Evolutionary conservation across 768 basidiomycete genomes (phyloP).

Genomic region (Tulasnella sp.): DNA sequence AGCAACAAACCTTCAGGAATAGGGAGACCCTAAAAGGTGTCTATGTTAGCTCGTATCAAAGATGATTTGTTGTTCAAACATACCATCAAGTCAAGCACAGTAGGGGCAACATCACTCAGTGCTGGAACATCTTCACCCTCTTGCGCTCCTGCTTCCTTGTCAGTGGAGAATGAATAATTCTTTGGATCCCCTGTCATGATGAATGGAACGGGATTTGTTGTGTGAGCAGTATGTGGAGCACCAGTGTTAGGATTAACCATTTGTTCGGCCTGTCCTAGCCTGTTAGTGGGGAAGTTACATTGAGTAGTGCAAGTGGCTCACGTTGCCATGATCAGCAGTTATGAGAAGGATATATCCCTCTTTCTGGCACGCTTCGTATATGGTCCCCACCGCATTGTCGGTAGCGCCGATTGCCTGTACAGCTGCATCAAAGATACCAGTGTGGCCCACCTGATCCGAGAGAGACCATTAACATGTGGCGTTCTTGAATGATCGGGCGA

Average conservation of each 20-base stretch:
- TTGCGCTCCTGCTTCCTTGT: slow-evolving; percentile 36
- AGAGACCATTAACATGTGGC: not conserved
- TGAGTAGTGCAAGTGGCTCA: not conserved
- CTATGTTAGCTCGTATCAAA: not conserved
- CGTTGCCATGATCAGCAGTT: slow-evolving; percentile 88
- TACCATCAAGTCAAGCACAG: slow-evolving; percentile 64
- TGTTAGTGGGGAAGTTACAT: not conserved
- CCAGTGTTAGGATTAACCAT: slow-evolving; percentile 78
- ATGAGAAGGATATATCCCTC: slow-evolving; percentile 78
- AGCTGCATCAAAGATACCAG: slow-evolving; percentile 82
- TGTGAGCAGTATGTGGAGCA: slow-evolving; percentile 84
- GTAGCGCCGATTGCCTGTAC: slow-evolving; percentile 79
- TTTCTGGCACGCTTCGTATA: slow-evolving; percentile 72
- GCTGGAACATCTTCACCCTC: slow-evolving; percentile 50
- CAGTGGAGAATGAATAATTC: slow-evolving; percentile 40
- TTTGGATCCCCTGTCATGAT: slow-evolving; percentile 62
- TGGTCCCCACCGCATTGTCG: slow-evolving; percentile 75
- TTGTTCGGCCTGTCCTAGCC: slow-evolving; percentile 75
- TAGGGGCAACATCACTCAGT: slow-evolving; percentile 83
- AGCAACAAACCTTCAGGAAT: slow-evolving; percentile 49
- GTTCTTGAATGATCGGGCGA: slow-evolving; percentile 15
- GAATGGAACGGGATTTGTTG: slow-evolving; percentile 81
- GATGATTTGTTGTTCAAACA: slow-evolving; percentile 16
- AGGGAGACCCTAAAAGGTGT: slow-evolving; percentile 36
- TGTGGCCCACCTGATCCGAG: slow-evolving; percentile 63